These are phyloP conservation scores for Sporothrix variecibatus DNA, from an alignment of 2,329 filamentous ascomycete species.

Conservation along the genomic window DNA sequence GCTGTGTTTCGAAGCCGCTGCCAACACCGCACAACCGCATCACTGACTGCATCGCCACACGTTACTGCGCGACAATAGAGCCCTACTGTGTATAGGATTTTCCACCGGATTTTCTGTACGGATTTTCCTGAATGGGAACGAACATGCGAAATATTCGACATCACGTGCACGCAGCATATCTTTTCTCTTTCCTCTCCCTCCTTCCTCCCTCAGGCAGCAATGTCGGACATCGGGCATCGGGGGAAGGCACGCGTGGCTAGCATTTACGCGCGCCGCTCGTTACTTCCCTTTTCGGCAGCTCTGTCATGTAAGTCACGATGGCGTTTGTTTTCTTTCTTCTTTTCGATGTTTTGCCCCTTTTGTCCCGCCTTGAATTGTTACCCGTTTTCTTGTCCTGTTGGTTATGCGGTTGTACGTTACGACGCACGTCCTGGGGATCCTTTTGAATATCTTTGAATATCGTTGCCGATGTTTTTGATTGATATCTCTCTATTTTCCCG, in stretches of 20 bases:
- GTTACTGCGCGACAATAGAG: neutral
- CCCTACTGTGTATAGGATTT: neutral
- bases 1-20: neutral
- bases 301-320: neutral
- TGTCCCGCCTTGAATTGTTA: neutral
- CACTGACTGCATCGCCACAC: neutral
- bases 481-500: neutral
- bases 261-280: neutral
- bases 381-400: neutral
- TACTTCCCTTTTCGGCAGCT: conserved; percentile 4
- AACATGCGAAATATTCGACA: conserved; percentile 5
- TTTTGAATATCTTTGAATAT: no score
- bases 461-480: neutral
- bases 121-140: neutral
- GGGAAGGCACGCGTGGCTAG: conserved; percentile 9
- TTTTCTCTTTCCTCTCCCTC: neutral
- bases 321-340: neutral
- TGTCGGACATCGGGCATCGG: no score
- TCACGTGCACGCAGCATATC: neutral
- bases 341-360: neutral
- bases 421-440: no score
- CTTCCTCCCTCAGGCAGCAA: neutral
- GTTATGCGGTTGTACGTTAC: neutral
- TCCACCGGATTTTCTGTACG: neutral
- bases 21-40: no score